Evolutionary conservation across 2,329 filamentous ascomycete genomes (phyloP).

Genomic region (Cercospora janseana): DNA sequence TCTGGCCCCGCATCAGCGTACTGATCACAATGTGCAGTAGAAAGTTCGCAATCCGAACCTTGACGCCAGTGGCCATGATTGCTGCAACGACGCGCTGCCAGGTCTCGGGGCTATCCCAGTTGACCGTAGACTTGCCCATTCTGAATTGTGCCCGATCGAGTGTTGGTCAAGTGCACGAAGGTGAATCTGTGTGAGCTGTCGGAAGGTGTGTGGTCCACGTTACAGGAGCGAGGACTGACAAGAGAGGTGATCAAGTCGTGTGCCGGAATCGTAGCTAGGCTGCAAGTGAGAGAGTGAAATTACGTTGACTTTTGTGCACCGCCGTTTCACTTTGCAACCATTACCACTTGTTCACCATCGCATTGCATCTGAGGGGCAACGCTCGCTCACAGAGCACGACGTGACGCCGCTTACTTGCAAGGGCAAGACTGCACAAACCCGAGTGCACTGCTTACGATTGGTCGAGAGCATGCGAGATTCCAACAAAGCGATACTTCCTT

Average conservation of each 20-base stretch:
- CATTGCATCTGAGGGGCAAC: no score
- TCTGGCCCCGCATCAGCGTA: constrained; percentile 34
- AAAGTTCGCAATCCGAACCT: constrained; percentile 28
- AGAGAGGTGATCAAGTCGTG: not conserved
- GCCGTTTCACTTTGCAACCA: not conserved
- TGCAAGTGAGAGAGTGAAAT: not conserved
- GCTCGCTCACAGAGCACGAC: no score
- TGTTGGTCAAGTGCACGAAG: constrained; percentile 1
- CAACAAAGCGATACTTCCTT: no score
- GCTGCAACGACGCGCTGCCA: constrained; percentile 44
- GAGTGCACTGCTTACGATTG: no score
- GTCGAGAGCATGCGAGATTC: no score
- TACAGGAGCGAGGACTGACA: not conserved
- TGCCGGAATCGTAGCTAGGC: not conserved
- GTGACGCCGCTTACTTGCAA: no score
- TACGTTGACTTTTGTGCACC: not conserved
- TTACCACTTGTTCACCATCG: no score
- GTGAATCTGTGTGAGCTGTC: not conserved
- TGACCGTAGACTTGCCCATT: constrained; percentile 26
- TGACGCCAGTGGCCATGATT: constrained; percentile 40
- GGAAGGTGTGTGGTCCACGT: not conserved
- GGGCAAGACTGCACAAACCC: no score
- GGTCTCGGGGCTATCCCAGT: constrained; percentile 40
- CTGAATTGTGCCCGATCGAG: not conserved
- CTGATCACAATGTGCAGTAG: not conserved